These are phyloP conservation scores for Gossypium stocksii DNA, from an alignment of 345 rosid genomes.

Conservation along the genomic window DNA sequence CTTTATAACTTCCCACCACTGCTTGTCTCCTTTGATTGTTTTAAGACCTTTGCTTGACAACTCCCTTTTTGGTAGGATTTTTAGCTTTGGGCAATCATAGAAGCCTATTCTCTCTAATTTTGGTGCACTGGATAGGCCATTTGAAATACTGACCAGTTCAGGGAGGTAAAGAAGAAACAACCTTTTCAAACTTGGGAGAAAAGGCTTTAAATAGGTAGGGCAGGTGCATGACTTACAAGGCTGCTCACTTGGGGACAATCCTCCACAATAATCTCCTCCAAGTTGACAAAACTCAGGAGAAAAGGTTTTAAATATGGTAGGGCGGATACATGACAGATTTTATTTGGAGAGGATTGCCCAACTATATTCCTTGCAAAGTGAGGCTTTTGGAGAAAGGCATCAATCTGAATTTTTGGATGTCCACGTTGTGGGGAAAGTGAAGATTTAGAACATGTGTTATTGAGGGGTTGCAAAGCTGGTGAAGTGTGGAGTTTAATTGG, in stretches of 20 bases:
- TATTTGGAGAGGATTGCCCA: too few species aligned
- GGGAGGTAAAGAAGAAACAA: too few species aligned
- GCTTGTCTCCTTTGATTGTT: neutral
- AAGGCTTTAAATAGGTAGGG: neutral
- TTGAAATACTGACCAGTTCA: neutral
- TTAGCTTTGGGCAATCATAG: neutral
- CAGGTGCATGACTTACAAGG: neutral
- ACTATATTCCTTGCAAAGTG: too few species aligned
- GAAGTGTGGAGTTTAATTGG: too few species aligned
- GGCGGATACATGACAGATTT: too few species aligned
- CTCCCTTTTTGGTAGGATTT: neutral
- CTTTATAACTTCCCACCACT: neutral
- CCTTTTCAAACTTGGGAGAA: too few species aligned
- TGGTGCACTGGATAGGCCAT: neutral
- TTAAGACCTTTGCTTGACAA: neutral
- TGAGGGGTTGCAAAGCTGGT: too few species aligned
- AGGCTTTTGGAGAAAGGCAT: too few species aligned
- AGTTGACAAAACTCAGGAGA: neutral
- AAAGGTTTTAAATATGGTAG: too few species aligned
- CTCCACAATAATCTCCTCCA: neutral
- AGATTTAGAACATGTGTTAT: too few species aligned
- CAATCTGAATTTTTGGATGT: too few species aligned
- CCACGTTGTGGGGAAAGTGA: too few species aligned
- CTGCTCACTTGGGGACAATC: neutral
- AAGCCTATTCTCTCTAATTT: neutral